These are phyloP conservation scores for Fomitopsis palustris DNA, from an alignment of 1,284 basidiomycete genomes.

Conservation along the genomic window DNA sequence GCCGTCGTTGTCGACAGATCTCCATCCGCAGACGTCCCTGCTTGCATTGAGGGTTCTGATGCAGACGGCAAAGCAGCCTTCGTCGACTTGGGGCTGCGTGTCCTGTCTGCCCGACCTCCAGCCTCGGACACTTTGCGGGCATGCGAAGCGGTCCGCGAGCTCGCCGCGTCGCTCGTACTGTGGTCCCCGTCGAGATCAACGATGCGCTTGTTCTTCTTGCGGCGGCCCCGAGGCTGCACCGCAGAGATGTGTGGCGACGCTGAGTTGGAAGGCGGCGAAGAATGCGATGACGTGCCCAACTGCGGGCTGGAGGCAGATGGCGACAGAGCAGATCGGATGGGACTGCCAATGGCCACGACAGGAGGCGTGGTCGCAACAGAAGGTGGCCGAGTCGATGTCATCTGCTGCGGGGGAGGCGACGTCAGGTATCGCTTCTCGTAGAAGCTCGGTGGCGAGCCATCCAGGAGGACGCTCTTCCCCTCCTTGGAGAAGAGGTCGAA, in stretches of 20 bases:
- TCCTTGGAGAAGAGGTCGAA: slow-evolving; percentile 85
- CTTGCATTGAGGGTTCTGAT: not conserved
- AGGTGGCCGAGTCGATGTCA: slow-evolving; percentile 45
- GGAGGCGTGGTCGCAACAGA: slow-evolving; percentile 53
- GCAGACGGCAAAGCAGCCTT: not conserved
- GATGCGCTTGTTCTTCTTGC: slow-evolving; percentile 64
- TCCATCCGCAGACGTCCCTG: not conserved
- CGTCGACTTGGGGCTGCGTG: not conserved
- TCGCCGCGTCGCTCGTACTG: slow-evolving; percentile 26
- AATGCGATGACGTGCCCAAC: slow-evolving; percentile 16
- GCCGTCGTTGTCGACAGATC: not conserved
- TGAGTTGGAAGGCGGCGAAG: slow-evolving; percentile 40
- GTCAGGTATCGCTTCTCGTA: slow-evolving; percentile 70
- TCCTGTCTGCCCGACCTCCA: not conserved
- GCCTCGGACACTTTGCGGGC: slow-evolving; percentile 1
- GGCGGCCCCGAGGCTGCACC: slow-evolving; percentile 40
- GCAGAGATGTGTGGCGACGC: slow-evolving; percentile 38
- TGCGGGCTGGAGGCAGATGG: slow-evolving; percentile 32
- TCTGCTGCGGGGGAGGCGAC: slow-evolving; percentile 45
- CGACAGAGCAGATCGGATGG: slow-evolving; percentile 18
- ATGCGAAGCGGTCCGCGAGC: slow-evolving; percentile 24
- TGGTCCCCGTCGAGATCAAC: slow-evolving; percentile 57
- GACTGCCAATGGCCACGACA: slow-evolving; percentile 48
- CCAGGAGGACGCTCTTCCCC: slow-evolving; percentile 67
- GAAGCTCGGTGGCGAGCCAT: slow-evolving; percentile 73